A percentile compares a stretch with the other conserved stretches of the same genome.
These are phyloP conservation scores for Raffaelea arxii DNA, from an alignment of 2,329 filamentous ascomycete genomes.

Conservation along the genomic window DNA sequence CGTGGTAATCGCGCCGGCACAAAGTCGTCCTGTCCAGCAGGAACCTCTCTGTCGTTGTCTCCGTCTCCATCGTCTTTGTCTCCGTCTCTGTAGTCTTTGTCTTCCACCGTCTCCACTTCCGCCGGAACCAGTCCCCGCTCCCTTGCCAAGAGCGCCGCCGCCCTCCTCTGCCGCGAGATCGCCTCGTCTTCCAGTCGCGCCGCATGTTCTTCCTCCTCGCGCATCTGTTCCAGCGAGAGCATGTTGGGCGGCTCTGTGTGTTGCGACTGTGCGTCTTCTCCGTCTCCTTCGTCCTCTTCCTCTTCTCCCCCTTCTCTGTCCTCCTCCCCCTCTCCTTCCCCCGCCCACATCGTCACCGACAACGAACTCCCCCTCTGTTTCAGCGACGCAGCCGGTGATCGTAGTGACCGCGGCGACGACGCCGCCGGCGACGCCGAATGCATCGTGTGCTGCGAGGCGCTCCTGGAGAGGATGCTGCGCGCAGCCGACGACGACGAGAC, in stretches of 20 bases:
- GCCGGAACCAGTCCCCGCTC: constrained; percentile 35
- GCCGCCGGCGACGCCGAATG: constrained; percentile 34
- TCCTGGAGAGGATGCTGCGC: neutral
- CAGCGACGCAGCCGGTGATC: constrained; percentile 30
- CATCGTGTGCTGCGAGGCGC: constrained; percentile 15
- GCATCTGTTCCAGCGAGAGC: constrained; percentile 41
- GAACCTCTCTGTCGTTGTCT: too few relatives aligned
- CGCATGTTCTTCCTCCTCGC: constrained; percentile 41
- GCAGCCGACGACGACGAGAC: neutral
- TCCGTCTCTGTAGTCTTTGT: neutral
- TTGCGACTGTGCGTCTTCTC: constrained; percentile 11
- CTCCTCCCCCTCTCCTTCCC: neutral
- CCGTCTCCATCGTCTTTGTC: neutral
- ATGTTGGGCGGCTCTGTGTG: constrained; percentile 6
- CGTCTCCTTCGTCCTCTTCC: constrained; percentile 14
- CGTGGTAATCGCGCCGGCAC: too few relatives aligned
- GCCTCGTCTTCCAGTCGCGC: constrained; percentile 43
- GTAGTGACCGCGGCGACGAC: constrained; percentile 41
- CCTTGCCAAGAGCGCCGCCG: constrained; percentile 40
- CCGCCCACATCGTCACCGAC: constrained; percentile 9
- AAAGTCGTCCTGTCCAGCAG: too few relatives aligned
- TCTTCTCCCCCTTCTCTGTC: constrained; percentile 5
- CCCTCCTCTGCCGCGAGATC: constrained; percentile 40
- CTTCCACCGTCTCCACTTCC: constrained; percentile 14
- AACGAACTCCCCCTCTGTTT: constrained; percentile 10